Conservation (phyloP, 805 yeast species). For the Hanseniaspora opuntiae region DNA sequence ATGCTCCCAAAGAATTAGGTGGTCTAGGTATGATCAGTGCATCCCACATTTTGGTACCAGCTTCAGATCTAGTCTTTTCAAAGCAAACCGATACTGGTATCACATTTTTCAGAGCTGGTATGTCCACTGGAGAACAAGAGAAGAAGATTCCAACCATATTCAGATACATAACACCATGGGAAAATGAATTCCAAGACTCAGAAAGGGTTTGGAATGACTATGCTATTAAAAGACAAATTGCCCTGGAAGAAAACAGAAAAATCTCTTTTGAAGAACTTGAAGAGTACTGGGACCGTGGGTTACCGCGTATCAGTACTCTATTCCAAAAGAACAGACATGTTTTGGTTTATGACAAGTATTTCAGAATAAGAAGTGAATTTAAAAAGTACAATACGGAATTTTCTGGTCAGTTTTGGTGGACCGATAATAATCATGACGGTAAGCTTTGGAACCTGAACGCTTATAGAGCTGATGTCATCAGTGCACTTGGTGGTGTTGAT, state of each 20-base stretch:
- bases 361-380: slow-evolving; percentile 68
- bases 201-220: slow-evolving; percentile 97
- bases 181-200: slow-evolving; percentile 84
- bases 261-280: slow-evolving; percentile 87
- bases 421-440: slow-evolving; percentile 85
- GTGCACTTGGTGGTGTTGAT: slow-evolving; percentile 93
- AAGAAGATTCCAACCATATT: slow-evolving; percentile 84
- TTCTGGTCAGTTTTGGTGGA: slow-evolving; percentile 93
- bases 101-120: slow-evolving; percentile 86
- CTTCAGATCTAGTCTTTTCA: slow-evolving; percentile 83
- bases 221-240: slow-evolving; percentile 78
- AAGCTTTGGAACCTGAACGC: slow-evolving; percentile 86
- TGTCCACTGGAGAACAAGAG: slow-evolving; percentile 59
- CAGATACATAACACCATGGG: slow-evolving; percentile 91
- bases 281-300: slow-evolving; percentile 90
- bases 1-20: slow-evolving; percentile 93
- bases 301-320: slow-evolving; percentile 87
- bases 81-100: slow-evolving; percentile 88
- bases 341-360: slow-evolving; percentile 87
- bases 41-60: slow-evolving; percentile 86
- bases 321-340: slow-evolving; percentile 93
- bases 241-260: slow-evolving; percentile 70
- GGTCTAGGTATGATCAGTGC: slow-evolving; percentile 98
- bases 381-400: slow-evolving; percentile 58
- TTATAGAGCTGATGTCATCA: slow-evolving; percentile 89